These are phyloP conservation scores for Suillus tomentosus DNA, from an alignment of 768 basidiomycete genomes.

Conservation along the genomic window DNA sequence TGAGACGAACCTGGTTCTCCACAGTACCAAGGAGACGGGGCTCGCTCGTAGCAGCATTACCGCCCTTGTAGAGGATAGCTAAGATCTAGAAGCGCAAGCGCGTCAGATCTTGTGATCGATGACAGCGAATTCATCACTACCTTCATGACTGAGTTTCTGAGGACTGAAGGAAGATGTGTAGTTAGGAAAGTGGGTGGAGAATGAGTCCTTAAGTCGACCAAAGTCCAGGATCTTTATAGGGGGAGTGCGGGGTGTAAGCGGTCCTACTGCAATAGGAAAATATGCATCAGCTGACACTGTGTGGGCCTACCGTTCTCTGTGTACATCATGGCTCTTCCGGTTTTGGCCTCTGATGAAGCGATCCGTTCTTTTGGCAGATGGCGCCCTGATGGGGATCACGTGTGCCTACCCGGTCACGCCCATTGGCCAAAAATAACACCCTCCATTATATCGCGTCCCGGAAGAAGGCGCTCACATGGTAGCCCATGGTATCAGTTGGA, in stretches of 20 bases:
- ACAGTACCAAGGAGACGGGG: conserved; percentile 77
- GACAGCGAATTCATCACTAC: conserved; percentile 23
- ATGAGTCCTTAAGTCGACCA: neutral
- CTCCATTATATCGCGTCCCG: neutral
- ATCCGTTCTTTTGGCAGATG: conserved; percentile 1
- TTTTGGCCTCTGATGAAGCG: conserved; percentile 8
- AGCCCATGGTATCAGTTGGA: neutral
- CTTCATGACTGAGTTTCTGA: conserved; percentile 42
- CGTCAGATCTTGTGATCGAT: conserved; percentile 1
- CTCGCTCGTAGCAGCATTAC: conserved; percentile 64
- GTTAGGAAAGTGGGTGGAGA: conserved; percentile 18
- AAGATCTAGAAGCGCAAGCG: conserved; percentile 50
- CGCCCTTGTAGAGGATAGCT: conserved; percentile 74
- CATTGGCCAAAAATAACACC: neutral
- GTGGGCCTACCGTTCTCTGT: conserved; percentile 7
- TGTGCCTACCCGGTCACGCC: conserved; percentile 12
- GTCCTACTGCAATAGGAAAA: conserved; percentile 10
- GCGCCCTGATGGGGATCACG: conserved; percentile 15
- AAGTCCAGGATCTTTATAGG: conserved; percentile 24
- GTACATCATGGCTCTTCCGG: conserved; percentile 9
- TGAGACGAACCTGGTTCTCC: conserved; percentile 65
- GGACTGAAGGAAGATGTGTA: conserved; percentile 6
- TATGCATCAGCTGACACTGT: conserved; percentile 21
- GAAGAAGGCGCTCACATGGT: neutral
- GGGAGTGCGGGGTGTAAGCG: conserved; percentile 9